Conservation (phyloP, 2,329 filamentous ascomycete species). For the Pseudocercospora eumusae region DNA sequence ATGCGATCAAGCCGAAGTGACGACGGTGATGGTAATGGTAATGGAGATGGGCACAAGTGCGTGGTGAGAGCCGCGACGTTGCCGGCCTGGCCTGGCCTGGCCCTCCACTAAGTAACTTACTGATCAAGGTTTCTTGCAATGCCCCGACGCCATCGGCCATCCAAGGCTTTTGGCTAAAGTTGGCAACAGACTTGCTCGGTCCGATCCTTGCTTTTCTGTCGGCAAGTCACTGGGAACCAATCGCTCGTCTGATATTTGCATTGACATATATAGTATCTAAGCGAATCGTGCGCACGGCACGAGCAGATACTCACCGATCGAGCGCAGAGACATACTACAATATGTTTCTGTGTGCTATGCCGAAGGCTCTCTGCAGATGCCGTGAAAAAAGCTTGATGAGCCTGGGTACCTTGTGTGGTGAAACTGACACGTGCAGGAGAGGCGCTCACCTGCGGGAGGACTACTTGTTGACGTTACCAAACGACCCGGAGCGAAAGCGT, state of each 20-base stretch:
- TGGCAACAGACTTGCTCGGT: background rate
- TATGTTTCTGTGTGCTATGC: background rate
- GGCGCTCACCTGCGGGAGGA: constrained; percentile 5
- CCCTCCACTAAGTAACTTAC: no score
- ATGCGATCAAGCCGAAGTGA: background rate
- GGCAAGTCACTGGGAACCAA: background rate
- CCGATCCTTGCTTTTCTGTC: background rate
- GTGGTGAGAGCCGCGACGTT: background rate
- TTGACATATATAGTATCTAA: no score
- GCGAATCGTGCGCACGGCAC: no score
- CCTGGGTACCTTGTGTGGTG: constrained; percentile 4
- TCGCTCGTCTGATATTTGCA: no score
- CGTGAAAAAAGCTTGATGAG: background rate
- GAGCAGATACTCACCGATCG: no score
- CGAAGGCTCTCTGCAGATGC: background rate
- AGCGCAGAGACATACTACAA: no score
- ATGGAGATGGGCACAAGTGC: no score
- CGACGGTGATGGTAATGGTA: background rate
- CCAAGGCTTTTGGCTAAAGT: background rate
- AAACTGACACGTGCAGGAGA: constrained; percentile 4
- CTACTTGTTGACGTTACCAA: background rate
- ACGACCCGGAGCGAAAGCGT: background rate
- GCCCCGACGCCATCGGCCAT: background rate
- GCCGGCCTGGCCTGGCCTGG: constrained; percentile 2
- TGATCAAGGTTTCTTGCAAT: background rate